phyloP scores from a whole-genome alignment of 78 protist genomes.

The Dictyostelium brefeldianum region DNA sequence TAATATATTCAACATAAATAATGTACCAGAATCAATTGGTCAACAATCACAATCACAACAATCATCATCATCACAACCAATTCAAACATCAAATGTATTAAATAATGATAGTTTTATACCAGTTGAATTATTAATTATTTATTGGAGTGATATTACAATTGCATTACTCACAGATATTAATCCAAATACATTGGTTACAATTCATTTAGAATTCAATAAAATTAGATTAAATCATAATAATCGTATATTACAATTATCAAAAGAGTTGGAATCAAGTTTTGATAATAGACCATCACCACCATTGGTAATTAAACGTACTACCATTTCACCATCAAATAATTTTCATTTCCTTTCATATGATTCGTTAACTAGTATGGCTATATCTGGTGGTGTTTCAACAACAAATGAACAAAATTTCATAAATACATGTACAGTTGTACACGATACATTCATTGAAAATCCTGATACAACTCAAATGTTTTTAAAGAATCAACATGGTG shows the following conservation, averaged over 20 bases:
- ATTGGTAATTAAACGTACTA: not conserved
- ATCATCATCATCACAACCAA: not conserved
- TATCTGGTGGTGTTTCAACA: slow-evolving; percentile 53
- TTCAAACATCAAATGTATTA: not conserved
- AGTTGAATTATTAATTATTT: slow-evolving; percentile 20
- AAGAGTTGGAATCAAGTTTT: slow-evolving; percentile 2
- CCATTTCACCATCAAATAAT: slow-evolving; percentile 37
- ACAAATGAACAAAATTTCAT: slow-evolving; percentile 30
- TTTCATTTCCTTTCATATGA: slow-evolving; percentile 47
- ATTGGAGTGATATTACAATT: slow-evolving; percentile 19
- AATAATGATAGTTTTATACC: not conserved
- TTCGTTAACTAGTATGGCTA: slow-evolving; percentile 20
- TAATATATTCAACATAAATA: not conserved
- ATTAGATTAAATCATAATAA: slow-evolving; percentile 26
- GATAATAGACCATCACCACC: slow-evolving; percentile 33
- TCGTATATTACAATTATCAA: slow-evolving; percentile 1
- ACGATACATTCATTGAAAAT: slow-evolving; percentile 48
- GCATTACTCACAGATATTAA: slow-evolving; percentile 23
- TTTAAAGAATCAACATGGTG: slow-evolving; percentile 48
- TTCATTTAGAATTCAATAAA: slow-evolving; percentile 56
- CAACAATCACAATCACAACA: not conserved
- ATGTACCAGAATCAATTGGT: not conserved
- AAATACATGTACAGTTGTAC: slow-evolving; percentile 34
- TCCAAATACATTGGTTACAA: not conserved
- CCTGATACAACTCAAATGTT: slow-evolving; percentile 53